Evolutionary conservation across 768 basidiomycete species (phyloP), one percentile per base, ranked within the genome.

Genomic region (Lyophyllum shimeji): DNA sequence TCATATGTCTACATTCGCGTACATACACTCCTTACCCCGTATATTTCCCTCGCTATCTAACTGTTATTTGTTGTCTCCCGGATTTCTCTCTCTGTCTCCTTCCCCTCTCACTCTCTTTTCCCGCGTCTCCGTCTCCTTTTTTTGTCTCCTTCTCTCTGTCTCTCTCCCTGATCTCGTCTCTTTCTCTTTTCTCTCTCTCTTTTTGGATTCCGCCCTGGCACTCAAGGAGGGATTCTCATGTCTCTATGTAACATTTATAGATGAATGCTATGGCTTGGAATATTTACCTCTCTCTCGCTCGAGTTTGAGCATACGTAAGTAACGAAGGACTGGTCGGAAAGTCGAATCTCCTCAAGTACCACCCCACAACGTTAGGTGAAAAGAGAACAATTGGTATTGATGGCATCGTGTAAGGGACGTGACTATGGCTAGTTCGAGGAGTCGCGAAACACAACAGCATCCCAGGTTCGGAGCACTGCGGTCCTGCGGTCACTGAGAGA

Each of bases 221-320:
- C 59, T 63, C 53, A 61, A 68, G 67, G 70, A 75, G 71, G 72
- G 67, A 65, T 67, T 58, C 55, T 57, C 64, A 62, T 69, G 64
- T 59, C 63, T 67, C 58, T 67, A 68, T 76, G 72, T 77, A 76
- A 70, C 69, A 71, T 66, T 64, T 72, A 69, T 75, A 76, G 71
- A 76, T 68, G 68, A 74, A 73, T 74, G 69, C 68, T 74, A 66
- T 66, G 57, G 58, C 64, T 65, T 66, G 60, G 63, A 63, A 68
- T 65, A 63, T 51, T n/a, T 58, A 62, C 65, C 46, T 54, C 21
- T 54, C 25, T 55, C 9, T 4, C 18, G 39, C 39, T 40, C 18
- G 4, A 37, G 7, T 4, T 18, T 7, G 15, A n/a, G 39, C 17
- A 29, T 29, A 29, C 9, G 29, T 29, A 9, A 29, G 9, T 5